These are phyloP conservation scores for Malus hybrid DNA, from an alignment of 331 rosid genomes.

Conservation along the genomic window DNA sequence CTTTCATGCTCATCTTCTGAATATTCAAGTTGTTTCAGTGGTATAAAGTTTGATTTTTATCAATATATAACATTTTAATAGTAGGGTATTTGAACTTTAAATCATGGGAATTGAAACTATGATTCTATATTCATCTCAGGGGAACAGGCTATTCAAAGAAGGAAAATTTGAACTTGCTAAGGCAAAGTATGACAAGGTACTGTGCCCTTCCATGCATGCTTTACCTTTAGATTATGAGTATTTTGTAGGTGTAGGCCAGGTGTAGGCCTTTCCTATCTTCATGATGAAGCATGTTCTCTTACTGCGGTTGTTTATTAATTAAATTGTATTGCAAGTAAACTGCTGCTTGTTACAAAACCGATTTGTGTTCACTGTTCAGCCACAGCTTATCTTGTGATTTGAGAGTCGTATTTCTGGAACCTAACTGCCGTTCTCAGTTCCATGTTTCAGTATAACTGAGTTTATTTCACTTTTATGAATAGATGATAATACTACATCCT, in stretches of 20 bases:
- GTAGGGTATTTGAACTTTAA: too few species aligned
- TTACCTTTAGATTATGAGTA: neutral
- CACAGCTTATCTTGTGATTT: neutral
- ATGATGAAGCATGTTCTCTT: neutral
- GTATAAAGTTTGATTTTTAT: neutral
- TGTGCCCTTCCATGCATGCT: constrained; percentile 2
- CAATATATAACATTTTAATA: too few species aligned
- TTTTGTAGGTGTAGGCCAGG: too few species aligned
- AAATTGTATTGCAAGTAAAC: neutral
- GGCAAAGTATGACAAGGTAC: constrained; percentile 96
- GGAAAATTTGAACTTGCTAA: constrained; percentile 95
- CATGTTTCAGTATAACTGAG: neutral
- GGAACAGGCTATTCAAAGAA: constrained; percentile 95
- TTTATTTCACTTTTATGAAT: neutral
- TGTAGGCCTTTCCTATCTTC: neutral
- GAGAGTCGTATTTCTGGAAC: neutral
- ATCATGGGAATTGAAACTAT: neutral
- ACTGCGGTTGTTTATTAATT: neutral
- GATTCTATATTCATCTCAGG: constrained; percentile 43
- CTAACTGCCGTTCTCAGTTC: neutral
- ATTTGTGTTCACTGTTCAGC: neutral
- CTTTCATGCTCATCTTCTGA: neutral
- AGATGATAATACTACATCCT: neutral
- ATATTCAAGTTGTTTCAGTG: neutral
- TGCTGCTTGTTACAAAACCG: neutral